These are phyloP conservation scores for Fusarium mexicanum DNA, from an alignment of 2,329 filamentous ascomycete species.

Conservation along the genomic window DNA sequence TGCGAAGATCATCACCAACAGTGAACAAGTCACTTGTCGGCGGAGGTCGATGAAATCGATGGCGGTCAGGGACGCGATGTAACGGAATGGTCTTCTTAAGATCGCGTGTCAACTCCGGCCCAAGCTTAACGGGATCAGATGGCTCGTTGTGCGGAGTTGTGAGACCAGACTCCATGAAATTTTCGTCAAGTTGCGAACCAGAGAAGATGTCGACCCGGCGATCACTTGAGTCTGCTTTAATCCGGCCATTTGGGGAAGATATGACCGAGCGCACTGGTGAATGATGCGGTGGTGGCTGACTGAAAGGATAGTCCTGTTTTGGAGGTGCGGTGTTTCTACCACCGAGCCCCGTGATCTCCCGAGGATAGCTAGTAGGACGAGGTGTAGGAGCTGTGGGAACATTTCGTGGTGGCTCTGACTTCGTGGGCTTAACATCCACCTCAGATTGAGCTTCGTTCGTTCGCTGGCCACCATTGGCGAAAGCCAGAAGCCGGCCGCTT, in stretches of 20 bases:
- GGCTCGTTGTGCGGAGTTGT: constrained; percentile 50
- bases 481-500: constrained; percentile 45
- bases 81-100: constrained; percentile 36
- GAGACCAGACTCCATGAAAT: constrained; percentile 52
- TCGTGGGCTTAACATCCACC: constrained; percentile 25
- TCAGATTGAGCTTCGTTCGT: constrained; percentile 32
- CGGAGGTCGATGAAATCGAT: constrained; percentile 17
- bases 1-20: constrained; percentile 50
- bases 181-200: constrained; percentile 52
- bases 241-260: constrained; percentile 35
- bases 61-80: constrained; percentile 17
- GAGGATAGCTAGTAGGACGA: constrained; percentile 47
- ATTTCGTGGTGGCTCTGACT: constrained; percentile 27
- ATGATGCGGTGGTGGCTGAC: constrained; percentile 38
- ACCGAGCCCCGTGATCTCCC: constrained; percentile 50
- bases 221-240: constrained; percentile 23
- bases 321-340: constrained; percentile 44
- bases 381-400: constrained; percentile 34
- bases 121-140: constrained; percentile 36
- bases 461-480: constrained; percentile 42
- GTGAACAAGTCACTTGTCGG: constrained; percentile 34
- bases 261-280: constrained; percentile 31
- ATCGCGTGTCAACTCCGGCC: constrained; percentile 38
- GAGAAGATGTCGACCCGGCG: constrained; percentile 46
- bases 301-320: constrained; percentile 39